These are phyloP conservation scores for Zymoseptoria pseudotritici DNA, from an alignment of 2,329 filamentous ascomycete genomes.

Conservation along the genomic window DNA sequence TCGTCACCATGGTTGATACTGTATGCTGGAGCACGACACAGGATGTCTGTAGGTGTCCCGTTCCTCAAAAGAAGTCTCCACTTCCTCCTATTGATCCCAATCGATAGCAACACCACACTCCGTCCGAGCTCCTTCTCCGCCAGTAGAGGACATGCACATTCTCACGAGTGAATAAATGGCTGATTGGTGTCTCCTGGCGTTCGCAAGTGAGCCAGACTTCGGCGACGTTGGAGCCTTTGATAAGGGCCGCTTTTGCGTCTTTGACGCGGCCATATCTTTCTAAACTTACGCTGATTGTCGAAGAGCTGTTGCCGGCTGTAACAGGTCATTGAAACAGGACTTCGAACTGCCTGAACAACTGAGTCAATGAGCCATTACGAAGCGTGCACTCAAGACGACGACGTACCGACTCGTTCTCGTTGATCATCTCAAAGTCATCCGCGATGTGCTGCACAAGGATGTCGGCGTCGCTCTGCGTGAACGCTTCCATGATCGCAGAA, in stretches of 20 bases:
- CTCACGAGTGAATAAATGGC: constrained; percentile 9
- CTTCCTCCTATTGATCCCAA: constrained; percentile 6
- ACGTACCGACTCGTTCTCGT: constrained; percentile 9
- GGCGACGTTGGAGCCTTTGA: constrained; percentile 8
- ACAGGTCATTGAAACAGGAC: no score
- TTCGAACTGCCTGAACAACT: no score
- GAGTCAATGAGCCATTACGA: neutral
- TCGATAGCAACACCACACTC: constrained; percentile 11
- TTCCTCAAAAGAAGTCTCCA: constrained; percentile 2
- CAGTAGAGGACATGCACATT: constrained; percentile 12
- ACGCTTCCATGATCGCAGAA: constrained; percentile 6
- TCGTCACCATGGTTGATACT: no score
- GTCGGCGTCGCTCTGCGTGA: constrained; percentile 1
- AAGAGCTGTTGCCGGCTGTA: no score
- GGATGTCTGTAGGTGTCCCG: neutral
- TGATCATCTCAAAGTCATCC: constrained; percentile 2
- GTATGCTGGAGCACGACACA: neutral
- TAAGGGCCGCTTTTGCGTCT: neutral
- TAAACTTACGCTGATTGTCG: no score
- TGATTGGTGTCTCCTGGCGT: constrained; percentile 2
- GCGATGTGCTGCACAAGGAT: constrained; percentile 5
- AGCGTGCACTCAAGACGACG: constrained; percentile 2
- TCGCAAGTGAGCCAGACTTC: constrained; percentile 11
- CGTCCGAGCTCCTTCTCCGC: constrained; percentile 4
- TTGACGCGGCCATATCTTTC: no score